phyloP scores from a whole-genome alignment of 768 basidiomycete species.

The Mycena crocata region DNA sequence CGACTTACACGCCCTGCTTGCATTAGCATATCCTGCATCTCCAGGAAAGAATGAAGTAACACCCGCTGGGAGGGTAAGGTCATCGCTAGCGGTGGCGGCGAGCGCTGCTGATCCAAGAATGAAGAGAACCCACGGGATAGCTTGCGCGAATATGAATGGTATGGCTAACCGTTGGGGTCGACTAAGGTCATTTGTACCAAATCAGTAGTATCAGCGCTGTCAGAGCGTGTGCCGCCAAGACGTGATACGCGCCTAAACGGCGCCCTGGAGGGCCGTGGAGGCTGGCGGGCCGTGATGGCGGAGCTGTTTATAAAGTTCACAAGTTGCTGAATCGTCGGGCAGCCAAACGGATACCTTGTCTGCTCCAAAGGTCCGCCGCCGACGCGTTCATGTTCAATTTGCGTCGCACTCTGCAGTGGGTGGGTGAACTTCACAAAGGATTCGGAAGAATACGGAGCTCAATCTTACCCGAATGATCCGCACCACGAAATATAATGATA shows the following conservation, averaged over 20 bases:
- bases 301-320: too few species aligned
- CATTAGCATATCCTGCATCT: constrained; percentile 38
- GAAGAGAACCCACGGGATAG: constrained; percentile 6
- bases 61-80: constrained; percentile 27
- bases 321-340: too few species aligned
- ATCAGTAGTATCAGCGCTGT: not conserved
- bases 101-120: not conserved
- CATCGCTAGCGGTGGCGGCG: constrained; percentile 8
- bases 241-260: not conserved
- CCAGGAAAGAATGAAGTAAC: constrained; percentile 34
- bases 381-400: too few species aligned
- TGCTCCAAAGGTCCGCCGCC: too few species aligned
- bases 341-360: too few species aligned
- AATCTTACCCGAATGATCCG: too few species aligned
- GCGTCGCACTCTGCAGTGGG: too few species aligned
- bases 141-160: constrained; percentile 5
- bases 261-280: too few species aligned
- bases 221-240: not conserved
- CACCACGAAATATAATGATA: not conserved
- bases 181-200: too few species aligned
- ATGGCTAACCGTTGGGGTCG: too few species aligned
- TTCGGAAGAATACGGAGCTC: too few species aligned
- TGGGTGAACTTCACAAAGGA: too few species aligned
- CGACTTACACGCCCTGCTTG: constrained; percentile 35
- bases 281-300: not conserved